A percentile compares a stretch with the other conserved stretches of the same genome.
phyloP scores from a whole-genome alignment of 306 rosid genomes.

The Quercus aquifolioides region DNA sequence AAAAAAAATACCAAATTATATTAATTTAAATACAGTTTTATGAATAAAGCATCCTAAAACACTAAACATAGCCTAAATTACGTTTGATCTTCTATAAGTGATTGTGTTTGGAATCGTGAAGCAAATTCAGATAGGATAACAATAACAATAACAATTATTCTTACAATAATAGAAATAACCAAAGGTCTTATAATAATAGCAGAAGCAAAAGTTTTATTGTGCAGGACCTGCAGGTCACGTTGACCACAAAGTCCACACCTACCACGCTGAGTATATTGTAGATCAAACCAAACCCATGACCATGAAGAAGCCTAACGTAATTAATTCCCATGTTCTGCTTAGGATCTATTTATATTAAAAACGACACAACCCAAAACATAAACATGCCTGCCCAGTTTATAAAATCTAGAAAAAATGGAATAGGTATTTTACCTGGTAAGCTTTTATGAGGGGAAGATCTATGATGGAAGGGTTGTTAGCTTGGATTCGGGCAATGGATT shows the following conservation, averaged over 20 bases:
- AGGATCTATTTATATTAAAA: not conserved
- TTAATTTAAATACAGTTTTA: no score
- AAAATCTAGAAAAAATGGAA: not conserved
- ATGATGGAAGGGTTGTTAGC: constrained; percentile 66
- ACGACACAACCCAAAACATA: not conserved
- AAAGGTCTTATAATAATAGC: no score
- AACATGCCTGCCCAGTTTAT: not conserved
- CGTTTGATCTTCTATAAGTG: no score
- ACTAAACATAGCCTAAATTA: no score
- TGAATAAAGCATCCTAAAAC: no score
- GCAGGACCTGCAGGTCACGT: not conserved
- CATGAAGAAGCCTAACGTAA: not conserved
- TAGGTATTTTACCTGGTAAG: constrained; percentile 54
- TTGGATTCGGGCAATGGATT: constrained; percentile 56
- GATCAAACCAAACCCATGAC: not conserved
- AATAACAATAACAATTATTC: no score
- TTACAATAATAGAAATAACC: no score
- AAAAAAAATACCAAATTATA: no score
- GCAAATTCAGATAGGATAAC: no score
- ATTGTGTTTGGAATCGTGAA: no score
- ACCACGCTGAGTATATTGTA: not conserved
- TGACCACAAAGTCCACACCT: not conserved
- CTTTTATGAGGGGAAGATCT: constrained; percentile 63
- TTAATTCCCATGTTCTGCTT: not conserved
- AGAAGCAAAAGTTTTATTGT: no score